Base-by-base conservation (phyloP, 148 eudicot species). In the Gaultheria prostrata region DNA sequence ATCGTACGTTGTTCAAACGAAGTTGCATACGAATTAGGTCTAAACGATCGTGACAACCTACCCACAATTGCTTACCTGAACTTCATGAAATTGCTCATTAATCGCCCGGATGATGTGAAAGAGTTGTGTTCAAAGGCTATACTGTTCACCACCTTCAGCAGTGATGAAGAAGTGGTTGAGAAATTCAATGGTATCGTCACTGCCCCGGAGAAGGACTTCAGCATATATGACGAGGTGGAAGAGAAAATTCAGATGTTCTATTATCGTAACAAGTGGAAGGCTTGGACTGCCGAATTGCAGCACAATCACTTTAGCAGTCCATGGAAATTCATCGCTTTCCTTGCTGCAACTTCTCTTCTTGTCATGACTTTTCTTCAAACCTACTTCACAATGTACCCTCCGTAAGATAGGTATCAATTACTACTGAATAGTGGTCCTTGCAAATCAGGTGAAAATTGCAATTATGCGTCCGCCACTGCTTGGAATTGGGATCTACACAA, bases 271-370 rank as follows among this genome's bases (percentile, higher is more conserved):
- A 86, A 83, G 78, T 17, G 56, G 20, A 86, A 86, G 49, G 35
- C 82, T 59, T 86, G 76, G 88, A 72, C 72, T 28, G 82, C 76
- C 43, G 69, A 83, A 61, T 33, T 82, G 35, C 21, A 26, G 39
- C 46, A 79, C 26, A 82, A 80, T 1, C 72, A 86, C 26, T 73
- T 72, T 21, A 72, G 30, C 49, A 71, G 45, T 63, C 88, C 88
- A 0, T 86, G 88, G 85, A 32, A 83, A 8, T 13, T 59, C 46
- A 33, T 83, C 43, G 85, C 76, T 28, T 79, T 83, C 39, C 79
- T 77, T 30, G 79, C 57, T 13, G 57, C 9, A 12, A 49, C 33
- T 77, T 50, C 11, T 49, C 18, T 24, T 77, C 0, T 77, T 4
- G 8, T n/a, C 15, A n/a, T 77, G 20, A 24, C 57, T 49, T 48